Evolutionary conservation across 1,284 basidiomycete genomes (phyloP).

Genomic region (Fereydounia khargensis): DNA sequence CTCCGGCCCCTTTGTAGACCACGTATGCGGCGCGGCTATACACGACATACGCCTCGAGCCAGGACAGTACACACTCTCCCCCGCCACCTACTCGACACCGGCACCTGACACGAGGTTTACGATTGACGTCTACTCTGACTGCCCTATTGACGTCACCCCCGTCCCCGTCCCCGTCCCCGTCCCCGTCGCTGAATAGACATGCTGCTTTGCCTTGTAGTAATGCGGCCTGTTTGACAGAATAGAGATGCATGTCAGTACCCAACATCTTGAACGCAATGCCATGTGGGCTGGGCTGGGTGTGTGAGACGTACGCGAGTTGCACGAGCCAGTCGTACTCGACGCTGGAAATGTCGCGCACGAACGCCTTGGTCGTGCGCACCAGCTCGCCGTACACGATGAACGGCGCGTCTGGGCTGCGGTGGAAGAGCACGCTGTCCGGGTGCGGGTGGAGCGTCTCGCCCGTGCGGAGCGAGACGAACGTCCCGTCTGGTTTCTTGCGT

Average conservation of each 20-base stretch:
- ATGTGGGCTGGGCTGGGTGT: background rate
- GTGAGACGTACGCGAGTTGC: constrained; percentile 59
- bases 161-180: too few relatives aligned
- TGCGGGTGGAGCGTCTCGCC: constrained; percentile 76
- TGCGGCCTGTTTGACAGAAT: too few relatives aligned
- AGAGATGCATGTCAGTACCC: too few relatives aligned
- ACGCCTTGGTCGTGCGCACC: constrained; percentile 85
- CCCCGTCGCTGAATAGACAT: too few relatives aligned
- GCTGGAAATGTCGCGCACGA: constrained; percentile 64
- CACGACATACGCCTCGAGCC: constrained; percentile 5
- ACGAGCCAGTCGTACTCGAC: constrained; percentile 60
- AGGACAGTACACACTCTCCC: constrained; percentile 16
- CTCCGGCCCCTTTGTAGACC: constrained; percentile 24
- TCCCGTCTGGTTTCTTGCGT: too few relatives aligned
- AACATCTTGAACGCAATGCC: too few relatives aligned
- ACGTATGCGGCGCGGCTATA: constrained; percentile 18
- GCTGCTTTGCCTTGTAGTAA: too few relatives aligned
- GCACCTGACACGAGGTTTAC: constrained; percentile 9
- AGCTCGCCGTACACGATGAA: constrained; percentile 97
- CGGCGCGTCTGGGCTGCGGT: constrained; percentile 78
- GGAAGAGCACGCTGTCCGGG: constrained; percentile 91
- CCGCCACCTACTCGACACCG: constrained; percentile 16
- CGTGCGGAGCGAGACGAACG: too few relatives aligned
- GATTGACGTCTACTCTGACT: constrained; percentile 25
- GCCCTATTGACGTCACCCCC: constrained; percentile 6